Evolutionary conservation across 1,284 basidiomycete genomes (phyloP).

Genomic region (Peniophora sp.): DNA sequence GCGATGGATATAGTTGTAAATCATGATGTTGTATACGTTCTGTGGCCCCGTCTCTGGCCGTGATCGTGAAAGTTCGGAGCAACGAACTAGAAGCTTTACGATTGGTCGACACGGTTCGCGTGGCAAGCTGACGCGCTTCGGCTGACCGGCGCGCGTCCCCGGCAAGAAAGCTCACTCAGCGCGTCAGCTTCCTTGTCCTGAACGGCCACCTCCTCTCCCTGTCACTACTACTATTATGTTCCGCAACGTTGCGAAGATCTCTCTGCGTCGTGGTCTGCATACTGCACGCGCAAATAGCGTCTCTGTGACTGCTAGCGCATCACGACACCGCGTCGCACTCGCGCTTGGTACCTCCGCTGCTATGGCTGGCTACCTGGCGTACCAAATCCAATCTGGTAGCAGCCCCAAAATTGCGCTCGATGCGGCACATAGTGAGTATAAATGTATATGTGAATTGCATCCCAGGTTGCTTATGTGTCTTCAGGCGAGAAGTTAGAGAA

Average conservation of each 20-base stretch:
- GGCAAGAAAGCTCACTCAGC: background rate
- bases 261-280: conserved; percentile 40
- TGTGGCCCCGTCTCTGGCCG: conserved; percentile 9
- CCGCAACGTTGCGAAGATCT: conserved; percentile 21
- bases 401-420: conserved; percentile 36
- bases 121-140: background rate
- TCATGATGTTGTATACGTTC: no score
- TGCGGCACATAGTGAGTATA: conserved; percentile 4
- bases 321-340: conserved; percentile 22
- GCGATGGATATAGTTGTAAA: conserved; percentile 16
- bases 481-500: background rate
- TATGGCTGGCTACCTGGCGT: conserved; percentile 35
- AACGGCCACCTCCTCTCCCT: background rate
- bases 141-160: background rate
- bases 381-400: conserved; percentile 28
- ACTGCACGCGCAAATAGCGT: conserved; percentile 23
- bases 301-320: conserved; percentile 6
- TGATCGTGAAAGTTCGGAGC: background rate
- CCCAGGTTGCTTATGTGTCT: no score
- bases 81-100: no score
- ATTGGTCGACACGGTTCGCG: no score
- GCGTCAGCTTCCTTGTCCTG: background rate
- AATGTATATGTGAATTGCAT: no score
- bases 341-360: conserved; percentile 36
- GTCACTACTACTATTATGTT: conserved; percentile 22